Evolutionary conservation across 352 stramenopile species (phyloP).

Genomic region (Pseudoperonospora humuli): DNA sequence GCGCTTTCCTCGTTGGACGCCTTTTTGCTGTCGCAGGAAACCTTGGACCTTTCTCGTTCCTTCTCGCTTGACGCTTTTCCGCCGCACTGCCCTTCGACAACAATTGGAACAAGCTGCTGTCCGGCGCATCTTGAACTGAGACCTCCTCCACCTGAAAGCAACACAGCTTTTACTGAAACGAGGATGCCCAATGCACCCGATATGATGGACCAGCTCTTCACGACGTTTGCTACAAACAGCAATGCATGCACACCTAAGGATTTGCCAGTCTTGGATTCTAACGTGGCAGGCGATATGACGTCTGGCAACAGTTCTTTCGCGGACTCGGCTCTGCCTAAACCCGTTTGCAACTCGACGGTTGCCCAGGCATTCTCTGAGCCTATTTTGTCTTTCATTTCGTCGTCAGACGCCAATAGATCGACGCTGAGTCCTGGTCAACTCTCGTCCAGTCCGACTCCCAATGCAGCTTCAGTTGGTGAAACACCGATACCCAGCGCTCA

Average conservation of each 20-base stretch:
- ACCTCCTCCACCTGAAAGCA: constrained; percentile 19
- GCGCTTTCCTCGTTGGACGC: constrained; percentile 38
- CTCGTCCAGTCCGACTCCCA: constrained; percentile 1
- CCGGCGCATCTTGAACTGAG: constrained; percentile 26
- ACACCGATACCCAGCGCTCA: not conserved
- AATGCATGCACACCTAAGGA: constrained; percentile 2
- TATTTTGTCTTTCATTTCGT: constrained; percentile 7
- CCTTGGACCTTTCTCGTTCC: constrained; percentile 20
- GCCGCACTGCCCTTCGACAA: constrained; percentile 21
- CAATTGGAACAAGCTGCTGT: constrained; percentile 27
- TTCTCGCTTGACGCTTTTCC: constrained; percentile 27
- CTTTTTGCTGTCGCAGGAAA: constrained; percentile 29
- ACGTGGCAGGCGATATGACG: not conserved
- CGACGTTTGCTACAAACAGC: constrained; percentile 2
- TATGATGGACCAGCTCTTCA: constrained; percentile 20
- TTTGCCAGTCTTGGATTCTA: not conserved
- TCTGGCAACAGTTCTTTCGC: constrained; percentile 1
- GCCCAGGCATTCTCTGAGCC: constrained; percentile 7
- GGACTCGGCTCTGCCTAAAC: constrained; percentile 1
- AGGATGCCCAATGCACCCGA: constrained; percentile 10
- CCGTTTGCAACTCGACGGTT: constrained; percentile 1
- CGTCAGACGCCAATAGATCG: constrained; percentile 1
- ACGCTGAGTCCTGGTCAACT: not conserved
- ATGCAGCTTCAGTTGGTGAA: not conserved
- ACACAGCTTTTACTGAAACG: not conserved